phyloP scores from a whole-genome alignment of 495 filamentous ascomycete genomes.

The Neurospora discreta region DNA sequence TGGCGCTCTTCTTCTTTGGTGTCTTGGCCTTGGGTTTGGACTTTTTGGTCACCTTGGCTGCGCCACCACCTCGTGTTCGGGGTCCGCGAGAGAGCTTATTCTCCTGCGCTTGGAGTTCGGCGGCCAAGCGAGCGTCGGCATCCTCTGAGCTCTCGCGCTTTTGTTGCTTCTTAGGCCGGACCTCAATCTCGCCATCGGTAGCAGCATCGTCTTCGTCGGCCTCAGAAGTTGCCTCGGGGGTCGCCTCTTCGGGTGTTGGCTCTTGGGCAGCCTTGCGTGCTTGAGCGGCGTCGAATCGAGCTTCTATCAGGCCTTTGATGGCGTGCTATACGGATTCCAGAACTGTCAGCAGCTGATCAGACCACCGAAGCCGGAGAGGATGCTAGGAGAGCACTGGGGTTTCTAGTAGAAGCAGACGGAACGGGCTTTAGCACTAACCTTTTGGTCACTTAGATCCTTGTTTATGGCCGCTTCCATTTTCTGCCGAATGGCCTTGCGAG shows the following conservation, averaged over 20 bases:
- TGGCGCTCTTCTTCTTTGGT: slow-evolving; percentile 66
- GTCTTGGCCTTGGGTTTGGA: slow-evolving; percentile 30
- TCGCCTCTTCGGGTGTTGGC: slow-evolving; percentile 19
- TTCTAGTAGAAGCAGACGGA: not conserved
- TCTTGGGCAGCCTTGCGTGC: slow-evolving; percentile 8
- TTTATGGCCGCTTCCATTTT: slow-evolving; percentile 59
- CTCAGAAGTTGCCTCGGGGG: slow-evolving; percentile 21
- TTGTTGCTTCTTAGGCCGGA: slow-evolving; percentile 42
- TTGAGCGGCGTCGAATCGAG: slow-evolving; percentile 65
- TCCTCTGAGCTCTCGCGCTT: slow-evolving; percentile 51
- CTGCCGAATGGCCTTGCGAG: slow-evolving; percentile 84
- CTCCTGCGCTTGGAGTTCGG: slow-evolving; percentile 83
- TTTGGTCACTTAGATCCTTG: slow-evolving; percentile 76
- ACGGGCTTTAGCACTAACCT: slow-evolving; percentile 42
- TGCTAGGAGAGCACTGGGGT: not conserved
- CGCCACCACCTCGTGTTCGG: slow-evolving; percentile 56
- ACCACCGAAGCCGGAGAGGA: not conserved
- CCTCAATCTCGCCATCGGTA: slow-evolving; percentile 37
- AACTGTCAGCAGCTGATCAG: slow-evolving; percentile 1
- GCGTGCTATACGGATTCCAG: slow-evolving; percentile 41
- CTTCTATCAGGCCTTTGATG: slow-evolving; percentile 75
- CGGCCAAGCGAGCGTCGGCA: slow-evolving; percentile 76
- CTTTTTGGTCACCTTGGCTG: slow-evolving; percentile 30
- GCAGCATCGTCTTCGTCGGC: slow-evolving; percentile 22
- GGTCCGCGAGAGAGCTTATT: slow-evolving; percentile 55